These are phyloP conservation scores for Geotrichum candidum DNA, from an alignment of 1,139 yeast genomes.

Conservation along the genomic window DNA sequence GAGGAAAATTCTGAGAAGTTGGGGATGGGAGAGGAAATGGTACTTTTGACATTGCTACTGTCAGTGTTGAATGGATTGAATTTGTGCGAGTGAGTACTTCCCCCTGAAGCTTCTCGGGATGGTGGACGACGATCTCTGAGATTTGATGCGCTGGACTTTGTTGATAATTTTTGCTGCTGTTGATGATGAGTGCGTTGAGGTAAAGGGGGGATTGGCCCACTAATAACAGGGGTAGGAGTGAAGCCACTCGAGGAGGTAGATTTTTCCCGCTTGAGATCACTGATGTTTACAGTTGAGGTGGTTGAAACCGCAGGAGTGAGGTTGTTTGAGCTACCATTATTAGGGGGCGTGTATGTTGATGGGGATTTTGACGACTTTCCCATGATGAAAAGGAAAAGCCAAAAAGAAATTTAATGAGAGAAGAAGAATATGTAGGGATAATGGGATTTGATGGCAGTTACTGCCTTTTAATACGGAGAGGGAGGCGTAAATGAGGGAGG, in stretches of 20 bases:
- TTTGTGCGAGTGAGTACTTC: conserved; percentile 4
- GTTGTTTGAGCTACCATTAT: background rate
- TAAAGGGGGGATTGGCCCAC: conserved; percentile 15
- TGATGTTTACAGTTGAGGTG: conserved; percentile 1
- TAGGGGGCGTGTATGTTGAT: background rate
- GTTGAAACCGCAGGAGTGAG: conserved; percentile 1
- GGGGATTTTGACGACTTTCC: background rate
- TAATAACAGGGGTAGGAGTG: conserved; percentile 12
- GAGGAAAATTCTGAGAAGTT: background rate
- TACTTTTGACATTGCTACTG: background rate
- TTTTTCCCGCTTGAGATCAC: conserved; percentile 11
- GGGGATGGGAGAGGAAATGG: conserved; percentile 4
- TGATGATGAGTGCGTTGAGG: conserved; percentile 9
- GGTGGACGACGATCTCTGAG: conserved; percentile 9
- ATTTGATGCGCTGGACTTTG: conserved; percentile 9
- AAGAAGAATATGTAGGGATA: background rate
- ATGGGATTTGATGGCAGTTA: background rate
- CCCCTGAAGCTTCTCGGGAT: conserved; percentile 12
- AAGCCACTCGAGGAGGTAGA: conserved; percentile 7
- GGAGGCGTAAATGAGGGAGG: background rate
- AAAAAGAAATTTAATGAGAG: background rate
- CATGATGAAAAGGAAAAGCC: background rate
- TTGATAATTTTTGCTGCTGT: background rate
- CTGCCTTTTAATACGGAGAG: background rate
- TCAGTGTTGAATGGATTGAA: background rate